Evolutionary conservation across 2,329 filamentous ascomycete genomes (phyloP), one percentile per base, ranked within the genome.

Genomic region (Plenodomus biglobosus): DNA sequence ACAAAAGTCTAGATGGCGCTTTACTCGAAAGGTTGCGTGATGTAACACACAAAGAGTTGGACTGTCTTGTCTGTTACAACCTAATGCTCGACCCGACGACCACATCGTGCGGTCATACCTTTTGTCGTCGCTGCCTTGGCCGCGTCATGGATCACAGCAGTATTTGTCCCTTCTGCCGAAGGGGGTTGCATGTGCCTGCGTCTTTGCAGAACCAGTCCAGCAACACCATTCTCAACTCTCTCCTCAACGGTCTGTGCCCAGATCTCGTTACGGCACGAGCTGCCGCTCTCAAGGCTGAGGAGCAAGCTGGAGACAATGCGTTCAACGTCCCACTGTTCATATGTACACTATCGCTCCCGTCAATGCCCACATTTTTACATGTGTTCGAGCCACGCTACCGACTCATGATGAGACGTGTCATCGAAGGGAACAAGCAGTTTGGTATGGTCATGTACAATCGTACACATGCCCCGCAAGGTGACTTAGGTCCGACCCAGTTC

Each of bases 361-460:
- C 80, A 1, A 90, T 92, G 83, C 90, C 77, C 0, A 92, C 89
- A 0, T 94, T 94, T 58, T 76, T 96, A 2, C 88, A 95, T 61
- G 83, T 96, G n/a, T 96, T 95, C 65, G 92, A 96, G 68, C 88
- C 89, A n/a, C 82, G 88, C 6, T 96, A 96, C 67, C 84, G 90
- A 7, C 78, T 94, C n/a, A 94, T 96, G 90, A 86, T 96, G 32
- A 81, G 87, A 39, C 83, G 90, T 30, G 87, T 84, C 0, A 76
- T 95, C 44, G 86, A 91, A 53, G 84, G 85, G 0, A 83, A 87
- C 51, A 78, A 83, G 13, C 88, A 84, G 19, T 96, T 96, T 64
- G 92, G 92, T 19, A 95, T 96, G 88, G 80, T 95, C 16, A 80
- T 89, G 64, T 85, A 85, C 53, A 88, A 86, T 57, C 75, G 77